Evolutionary conservation across 169 alveolate genomes (phyloP).

Genomic region (Babesia bovis): DNA sequence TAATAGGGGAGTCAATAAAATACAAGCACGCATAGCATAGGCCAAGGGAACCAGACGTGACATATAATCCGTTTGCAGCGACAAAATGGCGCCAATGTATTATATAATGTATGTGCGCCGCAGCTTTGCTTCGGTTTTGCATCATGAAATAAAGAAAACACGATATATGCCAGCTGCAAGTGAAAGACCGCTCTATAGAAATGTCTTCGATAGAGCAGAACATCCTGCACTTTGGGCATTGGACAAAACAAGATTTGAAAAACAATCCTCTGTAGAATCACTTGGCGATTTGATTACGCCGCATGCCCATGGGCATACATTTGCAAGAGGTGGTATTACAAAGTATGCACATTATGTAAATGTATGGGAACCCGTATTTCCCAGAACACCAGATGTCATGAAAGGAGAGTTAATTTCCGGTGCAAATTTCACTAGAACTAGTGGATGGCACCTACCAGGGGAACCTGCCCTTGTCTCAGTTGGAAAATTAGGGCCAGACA

Average conservation of each 20-base stretch:
- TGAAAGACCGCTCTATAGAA: constrained; percentile 80
- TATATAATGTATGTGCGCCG: constrained; percentile 47
- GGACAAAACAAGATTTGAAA: constrained; percentile 69
- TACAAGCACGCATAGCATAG: not conserved
- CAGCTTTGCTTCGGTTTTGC: constrained; percentile 65
- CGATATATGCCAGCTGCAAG: constrained; percentile 80
- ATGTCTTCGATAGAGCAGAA: constrained; percentile 85
- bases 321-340: constrained; percentile 71
- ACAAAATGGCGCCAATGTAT: constrained; percentile 14
- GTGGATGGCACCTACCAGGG: constrained; percentile 83
- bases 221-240: constrained; percentile 79
- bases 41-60: not conserved
- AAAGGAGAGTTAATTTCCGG: constrained; percentile 85
- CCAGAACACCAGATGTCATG: constrained; percentile 81
- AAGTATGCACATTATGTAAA: constrained; percentile 83
- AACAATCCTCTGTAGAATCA: constrained; percentile 57
- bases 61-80: not conserved
- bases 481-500: constrained; percentile 81
- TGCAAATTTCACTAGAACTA: constrained; percentile 84
- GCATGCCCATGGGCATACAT: constrained; percentile 79
- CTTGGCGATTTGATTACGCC: constrained; percentile 77
- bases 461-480: constrained; percentile 87
- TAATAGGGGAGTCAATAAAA: constrained; percentile 22
- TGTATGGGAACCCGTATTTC: constrained; percentile 86
- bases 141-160: constrained; percentile 70